phyloP scores from a whole-genome alignment of 192 early-diverging fungal species.

The Backusella liffmaniae region DNA sequence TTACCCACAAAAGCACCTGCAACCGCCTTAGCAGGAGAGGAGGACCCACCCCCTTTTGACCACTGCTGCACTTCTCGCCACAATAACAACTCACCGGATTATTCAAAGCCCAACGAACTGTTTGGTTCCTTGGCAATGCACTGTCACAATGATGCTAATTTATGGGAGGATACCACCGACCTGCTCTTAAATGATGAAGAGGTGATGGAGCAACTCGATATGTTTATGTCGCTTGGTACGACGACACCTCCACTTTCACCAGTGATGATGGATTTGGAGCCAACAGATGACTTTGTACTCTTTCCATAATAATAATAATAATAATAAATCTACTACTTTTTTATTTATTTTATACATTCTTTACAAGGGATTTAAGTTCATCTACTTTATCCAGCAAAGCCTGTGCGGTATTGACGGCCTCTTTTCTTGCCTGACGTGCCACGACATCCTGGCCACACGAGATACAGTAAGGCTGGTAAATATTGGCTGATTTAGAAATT shows the following conservation, averaged over 20 bases:
- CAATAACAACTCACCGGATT: neutral
- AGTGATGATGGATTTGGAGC: neutral
- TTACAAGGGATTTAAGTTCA: conserved; percentile 12
- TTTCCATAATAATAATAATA: neutral
- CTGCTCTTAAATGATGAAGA: neutral
- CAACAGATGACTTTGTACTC: neutral
- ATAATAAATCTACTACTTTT: neutral
- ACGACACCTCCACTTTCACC: neutral
- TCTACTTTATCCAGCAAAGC: conserved; percentile 12
- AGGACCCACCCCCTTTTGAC: neutral
- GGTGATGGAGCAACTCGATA: neutral
- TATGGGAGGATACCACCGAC: neutral
- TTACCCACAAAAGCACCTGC: neutral
- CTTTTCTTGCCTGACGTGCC: conserved; percentile 8
- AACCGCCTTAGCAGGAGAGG: neutral
- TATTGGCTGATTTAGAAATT: too few species aligned
- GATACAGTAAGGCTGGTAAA: neutral
- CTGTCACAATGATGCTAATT: neutral
- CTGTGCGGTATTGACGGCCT: neutral
- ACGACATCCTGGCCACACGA: neutral
- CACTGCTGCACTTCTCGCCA: neutral
- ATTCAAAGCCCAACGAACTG: neutral
- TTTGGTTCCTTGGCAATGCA: neutral
- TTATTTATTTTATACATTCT: conserved; percentile 1
- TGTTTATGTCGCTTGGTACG: neutral